phyloP scores from a whole-genome alignment of 2,329 filamentous ascomycete species.

The Fusarium sp. region DNA sequence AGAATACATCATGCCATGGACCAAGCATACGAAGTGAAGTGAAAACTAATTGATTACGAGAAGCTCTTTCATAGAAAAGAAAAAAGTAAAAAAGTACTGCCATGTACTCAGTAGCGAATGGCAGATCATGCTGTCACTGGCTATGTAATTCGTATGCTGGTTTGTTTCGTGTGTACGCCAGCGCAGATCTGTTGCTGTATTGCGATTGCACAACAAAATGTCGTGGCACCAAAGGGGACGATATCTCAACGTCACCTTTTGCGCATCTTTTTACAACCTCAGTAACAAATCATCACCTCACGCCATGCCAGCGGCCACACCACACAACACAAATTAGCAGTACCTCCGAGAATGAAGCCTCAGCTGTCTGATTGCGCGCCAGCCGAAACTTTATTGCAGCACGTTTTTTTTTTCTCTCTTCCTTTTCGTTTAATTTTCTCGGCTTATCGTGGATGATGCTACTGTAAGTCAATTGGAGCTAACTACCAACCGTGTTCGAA shows the following conservation, averaged over 20 bases:
- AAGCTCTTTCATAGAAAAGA: background rate
- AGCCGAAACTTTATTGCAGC: slow-evolving; percentile 31
- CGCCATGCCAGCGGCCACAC: slow-evolving; percentile 4
- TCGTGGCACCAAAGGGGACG: slow-evolving; percentile 31
- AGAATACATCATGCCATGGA: background rate
- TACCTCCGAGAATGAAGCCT: slow-evolving; percentile 8
- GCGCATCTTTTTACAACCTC: slow-evolving; percentile 20
- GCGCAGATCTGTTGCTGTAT: slow-evolving; percentile 27
- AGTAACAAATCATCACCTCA: slow-evolving; percentile 35
- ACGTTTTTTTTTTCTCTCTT: background rate
- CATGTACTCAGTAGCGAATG: slow-evolving; percentile 4
- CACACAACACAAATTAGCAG: slow-evolving; percentile 1
- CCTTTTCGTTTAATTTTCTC: no score
- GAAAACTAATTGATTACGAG: no score
- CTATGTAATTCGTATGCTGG: slow-evolving; percentile 10
- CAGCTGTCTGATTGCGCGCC: slow-evolving; percentile 20
- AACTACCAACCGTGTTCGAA: slow-evolving; percentile 12
- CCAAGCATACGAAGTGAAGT: background rate
- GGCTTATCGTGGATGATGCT: background rate
- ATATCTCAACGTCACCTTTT: slow-evolving; percentile 33
- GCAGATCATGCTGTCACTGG: slow-evolving; percentile 32
- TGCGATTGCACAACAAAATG: slow-evolving; percentile 23
- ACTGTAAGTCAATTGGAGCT: slow-evolving; percentile 11
- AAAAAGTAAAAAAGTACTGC: background rate
- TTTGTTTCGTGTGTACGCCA: slow-evolving; percentile 37